Evolutionary conservation across 1,284 basidiomycete species (phyloP).

Genomic region (Cutaneotrichosporon curvatum): DNA sequence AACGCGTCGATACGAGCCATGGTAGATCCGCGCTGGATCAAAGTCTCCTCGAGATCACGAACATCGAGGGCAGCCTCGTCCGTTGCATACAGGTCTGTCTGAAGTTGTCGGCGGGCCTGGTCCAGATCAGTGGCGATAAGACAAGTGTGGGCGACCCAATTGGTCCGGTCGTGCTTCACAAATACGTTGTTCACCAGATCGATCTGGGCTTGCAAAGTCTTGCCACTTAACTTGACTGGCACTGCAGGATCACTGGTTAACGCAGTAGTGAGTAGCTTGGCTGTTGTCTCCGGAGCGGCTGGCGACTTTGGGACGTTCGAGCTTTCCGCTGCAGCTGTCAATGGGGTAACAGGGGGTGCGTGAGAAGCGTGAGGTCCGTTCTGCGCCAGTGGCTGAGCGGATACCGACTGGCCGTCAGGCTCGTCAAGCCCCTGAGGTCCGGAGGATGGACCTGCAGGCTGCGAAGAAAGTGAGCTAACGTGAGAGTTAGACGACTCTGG

Average conservation of each 20-base stretch:
- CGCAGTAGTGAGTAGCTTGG: not conserved
- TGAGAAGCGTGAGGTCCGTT: not conserved
- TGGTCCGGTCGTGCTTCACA: constrained; percentile 30
- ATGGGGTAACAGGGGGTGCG: constrained; percentile 21
- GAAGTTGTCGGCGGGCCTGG: constrained; percentile 31
- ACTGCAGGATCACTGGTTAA: not conserved
- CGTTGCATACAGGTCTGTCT: constrained; percentile 36
- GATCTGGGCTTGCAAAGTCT: constrained; percentile 30
- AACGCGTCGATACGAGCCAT: constrained; percentile 30
- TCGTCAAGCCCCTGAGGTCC: constrained; percentile 1
- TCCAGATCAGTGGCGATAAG: constrained; percentile 40
- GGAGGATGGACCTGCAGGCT: not conserved
- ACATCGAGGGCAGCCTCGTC: constrained; percentile 32
- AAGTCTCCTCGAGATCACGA: constrained; percentile 28
- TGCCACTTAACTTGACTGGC: constrained; percentile 24
- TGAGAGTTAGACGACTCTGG: constrained; percentile 1
- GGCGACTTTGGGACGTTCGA: constrained; percentile 10
- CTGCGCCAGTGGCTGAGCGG: constrained; percentile 2
- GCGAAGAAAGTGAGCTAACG: not conserved
- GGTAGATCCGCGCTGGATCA: constrained; percentile 27
- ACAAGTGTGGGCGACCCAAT: constrained; percentile 44
- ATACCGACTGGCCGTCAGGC: not conserved
- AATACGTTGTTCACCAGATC: constrained; percentile 29
- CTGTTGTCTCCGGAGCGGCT: constrained; percentile 17
- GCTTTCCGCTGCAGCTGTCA: constrained; percentile 22